Base-by-base conservation (phyloP, 129 eudicot species). In the Dittrichia graveolens region DNA sequence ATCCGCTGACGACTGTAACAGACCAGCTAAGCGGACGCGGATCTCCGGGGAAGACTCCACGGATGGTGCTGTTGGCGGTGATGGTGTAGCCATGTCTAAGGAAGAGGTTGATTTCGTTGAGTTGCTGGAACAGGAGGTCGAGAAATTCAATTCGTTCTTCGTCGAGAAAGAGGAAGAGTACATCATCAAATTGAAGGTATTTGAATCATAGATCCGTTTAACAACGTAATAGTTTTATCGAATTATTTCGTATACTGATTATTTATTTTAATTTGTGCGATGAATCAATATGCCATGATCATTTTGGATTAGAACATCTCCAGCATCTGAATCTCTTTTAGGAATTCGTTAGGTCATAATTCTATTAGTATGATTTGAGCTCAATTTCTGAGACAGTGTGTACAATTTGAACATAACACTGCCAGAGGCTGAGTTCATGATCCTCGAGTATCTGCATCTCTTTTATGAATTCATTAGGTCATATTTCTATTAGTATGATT, bases 141-240 rank as follows among this genome's bases (percentile, higher is more conserved):
- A 92, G 83, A 92, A 92, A 61, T 92, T 92, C 45, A 92, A 92
- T 56, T 47, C 85, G 1, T 92, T 92, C 58, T 92, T 92, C 40
- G 88, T 89, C 19, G 98, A 92, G 81, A 79, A 89, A 63, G 96
- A 92, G 73, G 98, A 92, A 60, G 98, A 89, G 67, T 92, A 92
- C 58, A 87, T 92, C 62, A 92, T 92, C 53, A 77, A 78, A 82
- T 74, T 87, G 10, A 92, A 92, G 98, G 98, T 92, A 79, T 34
- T 16, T 0, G 37, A 67, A 39, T 24, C 31, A 40, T 39, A 24
- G 48, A 15, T 69, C 5, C 2, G 5, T 9, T 56, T 71, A 15
- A 24, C 31, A 0, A 24, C 31, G 31, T 24, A 24, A 24, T 6
- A 9, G 34, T 31, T 18, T 18, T 13, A n/a, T 39, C n/a, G 13